Evolutionary conservation across 441 rosid genomes (phyloP).

Genomic region (Francoa sonchifolia): DNA sequence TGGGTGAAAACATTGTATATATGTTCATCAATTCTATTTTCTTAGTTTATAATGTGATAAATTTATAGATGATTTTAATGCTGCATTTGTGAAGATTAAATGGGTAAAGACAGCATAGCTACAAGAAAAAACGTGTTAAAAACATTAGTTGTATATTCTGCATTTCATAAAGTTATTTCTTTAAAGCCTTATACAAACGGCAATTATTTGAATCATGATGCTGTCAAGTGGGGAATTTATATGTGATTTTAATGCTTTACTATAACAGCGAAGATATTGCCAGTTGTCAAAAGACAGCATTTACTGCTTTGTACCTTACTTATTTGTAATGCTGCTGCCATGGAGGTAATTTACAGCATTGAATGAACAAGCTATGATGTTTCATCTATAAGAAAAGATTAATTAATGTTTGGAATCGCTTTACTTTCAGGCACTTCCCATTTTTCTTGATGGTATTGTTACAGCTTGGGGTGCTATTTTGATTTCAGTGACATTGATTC

Average conservation of each 20-base stretch:
- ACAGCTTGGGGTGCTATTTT: slow-evolving; percentile 60
- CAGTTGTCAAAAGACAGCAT: slow-evolving; percentile 57
- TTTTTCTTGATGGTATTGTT: slow-evolving; percentile 48
- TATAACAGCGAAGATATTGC: slow-evolving; percentile 51
- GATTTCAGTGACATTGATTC: slow-evolving; percentile 57
- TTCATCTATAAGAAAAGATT: neutral
- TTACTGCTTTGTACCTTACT: slow-evolving; percentile 55
- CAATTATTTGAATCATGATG: neutral
- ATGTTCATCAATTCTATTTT: no score
- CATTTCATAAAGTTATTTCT: no score
- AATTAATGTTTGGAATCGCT: neutral
- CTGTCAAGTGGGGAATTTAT: neutral
- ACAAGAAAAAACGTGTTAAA: no score
- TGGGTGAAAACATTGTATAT: no score
- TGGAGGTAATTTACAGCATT: slow-evolving; percentile 38
- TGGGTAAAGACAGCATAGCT: no score
- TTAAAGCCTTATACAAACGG: neutral
- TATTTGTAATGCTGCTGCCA: slow-evolving; percentile 64
- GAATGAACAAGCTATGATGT: neutral
- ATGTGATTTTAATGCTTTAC: slow-evolving; percentile 4
- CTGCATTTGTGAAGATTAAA: no score
- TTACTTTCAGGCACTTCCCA: slow-evolving; percentile 47
- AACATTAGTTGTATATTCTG: no score
- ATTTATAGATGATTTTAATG: no score
- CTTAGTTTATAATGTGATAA: no score